Base-by-base conservation (phyloP, 2,329 filamentous ascomycete genomes). In the Neofusicoccum ribis region DNA sequence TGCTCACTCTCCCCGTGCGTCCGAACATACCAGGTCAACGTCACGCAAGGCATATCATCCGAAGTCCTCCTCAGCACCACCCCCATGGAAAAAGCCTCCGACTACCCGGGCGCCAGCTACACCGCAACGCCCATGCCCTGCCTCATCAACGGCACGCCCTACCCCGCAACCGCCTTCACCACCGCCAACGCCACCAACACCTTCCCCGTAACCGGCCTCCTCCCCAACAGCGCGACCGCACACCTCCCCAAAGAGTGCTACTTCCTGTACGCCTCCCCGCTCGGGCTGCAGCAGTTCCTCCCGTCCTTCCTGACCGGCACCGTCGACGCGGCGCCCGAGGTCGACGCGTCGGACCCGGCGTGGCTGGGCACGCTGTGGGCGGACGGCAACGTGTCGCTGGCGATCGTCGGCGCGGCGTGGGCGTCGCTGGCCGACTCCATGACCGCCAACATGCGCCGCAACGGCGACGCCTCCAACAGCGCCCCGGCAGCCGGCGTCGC, bases 1-100 rank as follows among this genome's bases (percentile, higher is more conserved):
- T 58, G 52, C 37, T 58, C 39, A 12, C 52, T 58, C 20, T 43
- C 39, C 12, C 52, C 52, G 4, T 58, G 52, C 37, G 52, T 58
- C 5, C 52, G 52, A 6, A 58, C 52, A 11, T 58, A 58, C 52
- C n/a, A 12, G 5, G 17, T 34, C 52, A 44, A 58, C 20, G 52
- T 58, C 23, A 44, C 39, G 14, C 52, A 58, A 8, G 52, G 52
- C 20, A 14, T 43, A 1, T 5, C 37, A 1, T 20, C 7, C 37
- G 52, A 58, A 20, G 27, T 17, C 20, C 37, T 43, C 17, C 7
- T 58, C 11, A 17, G 14, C 50, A 39, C 7, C 7, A 9, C 7
- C 3, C 37, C 20, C 17, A 15, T 31, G 20, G 2, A 23, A 23
- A 23, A 23, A 23, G 20, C 20, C 20, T 23, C 20, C 20, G 20